Conservation (phyloP, 2,329 filamentous ascomycete genomes). For the Ceratocystis huliohia region DNA sequence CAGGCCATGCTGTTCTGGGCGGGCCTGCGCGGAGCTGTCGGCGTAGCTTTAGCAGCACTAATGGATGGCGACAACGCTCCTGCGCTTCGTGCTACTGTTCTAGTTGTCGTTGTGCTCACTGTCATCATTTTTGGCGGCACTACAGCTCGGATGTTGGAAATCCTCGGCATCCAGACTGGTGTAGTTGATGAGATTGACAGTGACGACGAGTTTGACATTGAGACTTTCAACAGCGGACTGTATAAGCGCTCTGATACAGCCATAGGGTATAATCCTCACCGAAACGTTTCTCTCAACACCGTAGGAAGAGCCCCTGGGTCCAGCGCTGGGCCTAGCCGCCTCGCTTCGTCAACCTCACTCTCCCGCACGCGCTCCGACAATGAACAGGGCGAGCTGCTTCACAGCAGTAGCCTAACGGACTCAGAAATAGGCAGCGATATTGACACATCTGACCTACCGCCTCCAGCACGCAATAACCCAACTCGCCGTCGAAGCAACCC, state of each 20-base stretch:
- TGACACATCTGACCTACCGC: slow-evolving; percentile 53
- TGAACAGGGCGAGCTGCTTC: slow-evolving; percentile 27
- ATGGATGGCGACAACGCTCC: slow-evolving; percentile 70
- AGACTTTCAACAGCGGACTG: slow-evolving; percentile 55
- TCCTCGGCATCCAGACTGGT: slow-evolving; percentile 87
- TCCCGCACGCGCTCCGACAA: slow-evolving; percentile 42
- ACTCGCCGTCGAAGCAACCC: slow-evolving; percentile 24
- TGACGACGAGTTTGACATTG: slow-evolving; percentile 97
- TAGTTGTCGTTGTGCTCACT: slow-evolving; percentile 91
- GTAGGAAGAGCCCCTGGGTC: slow-evolving; percentile 30
- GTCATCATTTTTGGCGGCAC: slow-evolving; percentile 99
- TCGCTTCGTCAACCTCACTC: slow-evolving; percentile 34
- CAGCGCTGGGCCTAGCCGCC: slow-evolving; percentile 24
- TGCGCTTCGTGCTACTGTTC: slow-evolving; percentile 81
- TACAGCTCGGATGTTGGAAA: slow-evolving; percentile 94
- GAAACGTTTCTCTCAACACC: slow-evolving; percentile 45
- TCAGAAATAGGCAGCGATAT: slow-evolving; percentile 52
- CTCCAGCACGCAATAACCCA: slow-evolving; percentile 39
- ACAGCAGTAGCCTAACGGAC: slow-evolving; percentile 38
- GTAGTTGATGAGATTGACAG: slow-evolving; percentile 95
- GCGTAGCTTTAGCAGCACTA: slow-evolving; percentile 83
- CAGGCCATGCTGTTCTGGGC: slow-evolving; percentile 99
- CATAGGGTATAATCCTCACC: slow-evolving; percentile 64
- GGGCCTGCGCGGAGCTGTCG: slow-evolving; percentile 85
- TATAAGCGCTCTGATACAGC: slow-evolving; percentile 70